These are phyloP conservation scores for Steccherinum ochraceum DNA, from an alignment of 768 basidiomycete genomes.

Conservation along the genomic window DNA sequence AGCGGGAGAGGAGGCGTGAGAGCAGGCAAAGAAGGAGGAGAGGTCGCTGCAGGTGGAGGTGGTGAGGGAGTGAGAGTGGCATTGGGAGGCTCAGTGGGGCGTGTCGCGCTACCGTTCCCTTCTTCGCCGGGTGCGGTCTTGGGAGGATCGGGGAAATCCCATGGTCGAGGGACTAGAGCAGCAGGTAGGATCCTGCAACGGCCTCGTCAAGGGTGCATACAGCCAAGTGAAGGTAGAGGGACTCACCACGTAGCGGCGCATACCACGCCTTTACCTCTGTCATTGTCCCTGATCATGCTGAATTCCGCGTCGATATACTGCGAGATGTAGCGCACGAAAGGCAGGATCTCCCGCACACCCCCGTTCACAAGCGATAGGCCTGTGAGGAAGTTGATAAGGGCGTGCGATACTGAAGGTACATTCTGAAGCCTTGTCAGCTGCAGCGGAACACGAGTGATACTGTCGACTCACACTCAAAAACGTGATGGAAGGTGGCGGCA, in stretches of 20 bases:
- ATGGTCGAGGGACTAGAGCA: constrained; percentile 71
- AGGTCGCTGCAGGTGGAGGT: constrained; percentile 1
- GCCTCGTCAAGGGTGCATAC: no score
- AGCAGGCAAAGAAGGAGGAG: constrained; percentile 10
- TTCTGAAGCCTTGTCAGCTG: constrained; percentile 28
- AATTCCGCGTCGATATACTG: constrained; percentile 78
- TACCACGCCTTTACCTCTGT: constrained; percentile 73
- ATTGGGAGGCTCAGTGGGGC: constrained; percentile 3
- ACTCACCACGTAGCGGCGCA: constrained; percentile 84
- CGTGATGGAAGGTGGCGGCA: constrained; percentile 64
- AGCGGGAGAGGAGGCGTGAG: constrained; percentile 7
- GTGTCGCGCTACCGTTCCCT: neutral
- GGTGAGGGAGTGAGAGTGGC: constrained; percentile 2
- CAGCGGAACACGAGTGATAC: neutral
- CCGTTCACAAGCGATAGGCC: constrained; percentile 63
- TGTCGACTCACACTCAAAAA: constrained; percentile 46
- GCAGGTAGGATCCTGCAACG: constrained; percentile 65
- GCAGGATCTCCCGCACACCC: constrained; percentile 77
- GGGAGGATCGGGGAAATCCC: constrained; percentile 54
- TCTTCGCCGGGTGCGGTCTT: neutral
- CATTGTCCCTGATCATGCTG: constrained; percentile 50
- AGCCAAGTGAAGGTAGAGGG: neutral
- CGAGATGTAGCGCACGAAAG: constrained; percentile 78
- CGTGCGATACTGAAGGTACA: constrained; percentile 51
- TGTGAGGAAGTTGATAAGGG: constrained; percentile 70